Evolutionary conservation across 495 filamentous ascomycete genomes (phyloP), one percentile per base, ranked within the genome.

Genomic region (Peziza echinospora): DNA sequence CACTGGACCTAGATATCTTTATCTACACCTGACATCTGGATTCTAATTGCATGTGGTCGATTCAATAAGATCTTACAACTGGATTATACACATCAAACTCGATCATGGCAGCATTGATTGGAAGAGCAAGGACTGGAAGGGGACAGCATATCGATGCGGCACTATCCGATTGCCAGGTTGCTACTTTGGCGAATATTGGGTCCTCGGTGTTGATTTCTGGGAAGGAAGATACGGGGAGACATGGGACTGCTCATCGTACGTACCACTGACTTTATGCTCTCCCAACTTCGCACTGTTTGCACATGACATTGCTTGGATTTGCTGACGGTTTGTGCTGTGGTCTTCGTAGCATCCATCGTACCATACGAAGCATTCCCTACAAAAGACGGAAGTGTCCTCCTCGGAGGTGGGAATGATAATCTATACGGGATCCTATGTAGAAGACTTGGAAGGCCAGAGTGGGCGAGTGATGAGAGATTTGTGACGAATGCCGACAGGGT

Each of bases 21-120:
- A n/a, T n/a, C n/a, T 37, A 13, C 13, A 11, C 30, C 30, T 37
- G 30, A 37, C 13, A 0, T 37, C 19, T 13, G 13, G 3, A 37
- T 6, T 0, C 6, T 17, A 37, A 11, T 37, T 37, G 30, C 30
- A 37, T 37, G 3, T 17, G 13, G 3, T 11, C 30, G 13, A 17
- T 13, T 37, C 3, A 13, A 2, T 37, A 13, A 37, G 89, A 97
- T 60, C 62, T 97, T 45, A 96, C 89, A 0, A 96, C 89, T 0
- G 89, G 89, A 0, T 58, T 97, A n/a, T 96, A 96, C 59, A 84
- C 89, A n/a, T 84, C 81, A 42, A 96, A 96, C 63, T 74, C 80
- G 25, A 84, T 97, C 56, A 92, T 96, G 84, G 89, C 89, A 0
- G 86, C 91, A 0, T 64, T 97, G 41, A 65, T 97, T 44, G 70